A percentile compares a stretch with the other conserved stretches of the same genome.
Evolutionary conservation across 495 filamentous ascomycete species (phyloP).

Genomic region (Daldinia childiae): DNA sequence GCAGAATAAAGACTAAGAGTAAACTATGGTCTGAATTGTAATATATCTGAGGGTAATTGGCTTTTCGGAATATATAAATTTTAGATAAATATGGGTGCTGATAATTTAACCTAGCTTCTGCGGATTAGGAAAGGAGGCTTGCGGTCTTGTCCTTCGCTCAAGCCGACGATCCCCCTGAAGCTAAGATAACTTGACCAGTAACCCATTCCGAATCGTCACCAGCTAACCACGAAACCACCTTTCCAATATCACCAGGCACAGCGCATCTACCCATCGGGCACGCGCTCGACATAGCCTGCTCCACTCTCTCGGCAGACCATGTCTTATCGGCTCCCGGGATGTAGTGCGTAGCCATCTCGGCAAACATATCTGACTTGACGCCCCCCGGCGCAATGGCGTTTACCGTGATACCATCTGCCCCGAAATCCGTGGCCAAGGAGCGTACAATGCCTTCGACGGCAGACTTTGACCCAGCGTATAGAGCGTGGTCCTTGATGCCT

Average conservation of each 20-base stretch:
- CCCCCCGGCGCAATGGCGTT: slow-evolving; percentile 20
- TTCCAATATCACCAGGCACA: slow-evolving; percentile 16
- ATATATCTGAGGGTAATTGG: background rate
- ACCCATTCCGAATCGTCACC: slow-evolving; percentile 11
- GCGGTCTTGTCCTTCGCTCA: background rate
- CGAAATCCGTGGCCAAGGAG: slow-evolving; percentile 23
- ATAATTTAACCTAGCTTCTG: background rate
- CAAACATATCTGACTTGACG: slow-evolving; percentile 23
- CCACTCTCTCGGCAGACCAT: slow-evolving; percentile 13
- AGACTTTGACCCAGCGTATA: slow-evolving; percentile 14
- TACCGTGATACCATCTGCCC: slow-evolving; percentile 13
- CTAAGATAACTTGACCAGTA: slow-evolving; percentile 12
- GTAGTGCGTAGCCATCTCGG: slow-evolving; percentile 18
- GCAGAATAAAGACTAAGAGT: background rate
- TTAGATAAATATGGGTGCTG: background rate
- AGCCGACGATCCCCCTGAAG: slow-evolving; percentile 6
- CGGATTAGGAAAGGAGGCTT: background rate
- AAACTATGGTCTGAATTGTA: background rate
- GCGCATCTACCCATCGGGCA: slow-evolving; percentile 14
- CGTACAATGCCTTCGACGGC: slow-evolving; percentile 22
- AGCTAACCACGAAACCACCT: slow-evolving; percentile 13
- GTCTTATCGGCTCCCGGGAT: slow-evolving; percentile 18
- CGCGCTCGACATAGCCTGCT: background rate
- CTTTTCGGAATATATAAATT: background rate
- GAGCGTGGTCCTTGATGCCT: slow-evolving; percentile 19